Evolutionary conservation across 768 basidiomycete species (phyloP), one percentile per base, ranked within the genome.

Genomic region (Rhizopogon salebrosus): DNA sequence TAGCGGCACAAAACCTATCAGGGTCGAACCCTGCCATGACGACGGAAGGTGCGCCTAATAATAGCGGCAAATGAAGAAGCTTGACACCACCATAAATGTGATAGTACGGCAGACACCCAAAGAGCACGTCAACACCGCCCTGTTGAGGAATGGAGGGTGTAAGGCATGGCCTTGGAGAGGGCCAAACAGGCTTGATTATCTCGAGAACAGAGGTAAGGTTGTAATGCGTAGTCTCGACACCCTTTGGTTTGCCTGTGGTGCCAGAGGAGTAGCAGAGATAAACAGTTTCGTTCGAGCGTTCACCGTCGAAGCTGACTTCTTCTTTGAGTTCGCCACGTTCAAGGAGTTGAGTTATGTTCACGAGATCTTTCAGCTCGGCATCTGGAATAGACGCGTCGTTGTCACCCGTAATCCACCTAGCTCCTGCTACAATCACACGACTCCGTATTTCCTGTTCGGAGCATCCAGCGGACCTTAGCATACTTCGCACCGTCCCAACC

Each of bases 241-340:
- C 90, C 67, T 92, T 93, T 2, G 90, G 84, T 56, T 83, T 82
- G 2, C 89, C 87, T 0, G 87, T 89, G 1, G 89, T 92, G 4
- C 89, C 89, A 64, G 70, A 71, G 6, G 69, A 73, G 53, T 89
- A 89, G 53, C 85, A 89, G 36, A 90, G 62, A 57, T 80, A 81
- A 3, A 73, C 66, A 0, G 89, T 89, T 59, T 87, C 83, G 49
- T 83, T 62, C 2, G 82, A 72, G 18, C 71, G 62, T 0, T 72
- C 57, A 0, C 78, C 82, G 11, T 81, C 73, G 45, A 85, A 82
- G 58, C 68, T 72, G 57, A 80, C 83, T 61, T 87, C 85, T 4
- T 71, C 60, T 10, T 59, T 53, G 10, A 88, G 70, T 13, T 68
- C 64, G 3, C 86, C 81, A 2, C 72, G 64, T 0, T 69, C 69